phyloP scores from a whole-genome alignment of 768 basidiomycete genomes.

The Suillus ampliporus region DNA sequence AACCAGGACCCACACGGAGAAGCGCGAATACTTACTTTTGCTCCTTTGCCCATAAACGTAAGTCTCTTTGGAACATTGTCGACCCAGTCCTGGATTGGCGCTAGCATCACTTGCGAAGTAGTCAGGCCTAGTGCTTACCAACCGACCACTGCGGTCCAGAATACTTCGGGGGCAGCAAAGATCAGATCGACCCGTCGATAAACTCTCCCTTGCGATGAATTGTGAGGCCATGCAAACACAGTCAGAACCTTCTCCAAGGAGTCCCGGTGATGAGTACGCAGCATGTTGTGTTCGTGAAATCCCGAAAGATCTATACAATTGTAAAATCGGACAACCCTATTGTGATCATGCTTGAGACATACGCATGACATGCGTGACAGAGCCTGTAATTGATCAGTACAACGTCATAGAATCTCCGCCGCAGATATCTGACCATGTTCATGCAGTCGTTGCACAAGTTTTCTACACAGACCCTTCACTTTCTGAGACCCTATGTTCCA shows the following conservation, averaged over 20 bases:
- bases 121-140: slow-evolving; percentile 55
- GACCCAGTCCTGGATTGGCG: slow-evolving; percentile 72
- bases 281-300: slow-evolving; percentile 59
- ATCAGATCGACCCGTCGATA: slow-evolving; percentile 86
- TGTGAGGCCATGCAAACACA: slow-evolving; percentile 69
- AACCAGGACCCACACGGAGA: neutral
- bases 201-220: slow-evolving; percentile 40
- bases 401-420: neutral
- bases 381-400: slow-evolving; percentile 43
- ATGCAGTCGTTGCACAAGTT: slow-evolving; percentile 61
- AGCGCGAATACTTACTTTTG: slow-evolving; percentile 46
- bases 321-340: neutral
- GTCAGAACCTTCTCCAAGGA: slow-evolving; percentile 86
- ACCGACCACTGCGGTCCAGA: slow-evolving; percentile 89
- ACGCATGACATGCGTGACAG: slow-evolving; percentile 89
- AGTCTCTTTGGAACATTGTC: slow-evolving; percentile 87
- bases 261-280: slow-evolving; percentile 70
- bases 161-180: slow-evolving; percentile 74
- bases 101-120: neutral
- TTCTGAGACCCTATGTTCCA: slow-evolving; percentile 45
- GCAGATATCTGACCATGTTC: slow-evolving; percentile 52
- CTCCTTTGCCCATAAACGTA: slow-evolving; percentile 75
- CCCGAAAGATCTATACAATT: slow-evolving; percentile 57
- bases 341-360: slow-evolving; percentile 30
- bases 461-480: slow-evolving; percentile 67